Base-by-base conservation (phyloP, 495 filamentous ascomycete genomes). In the Trypethelium eluteriae region DNA sequence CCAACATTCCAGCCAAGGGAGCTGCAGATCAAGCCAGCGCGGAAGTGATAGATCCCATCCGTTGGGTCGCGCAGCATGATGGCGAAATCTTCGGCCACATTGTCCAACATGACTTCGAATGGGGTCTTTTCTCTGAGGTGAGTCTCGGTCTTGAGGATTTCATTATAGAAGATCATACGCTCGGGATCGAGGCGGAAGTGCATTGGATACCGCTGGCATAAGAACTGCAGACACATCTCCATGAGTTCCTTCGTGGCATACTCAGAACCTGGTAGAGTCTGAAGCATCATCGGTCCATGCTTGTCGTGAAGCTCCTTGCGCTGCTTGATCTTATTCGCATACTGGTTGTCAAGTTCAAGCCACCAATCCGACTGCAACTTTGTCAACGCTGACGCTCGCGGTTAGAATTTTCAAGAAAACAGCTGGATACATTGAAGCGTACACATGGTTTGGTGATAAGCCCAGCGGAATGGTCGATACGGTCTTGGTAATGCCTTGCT, bases 391-490 rank as follows among this genome's bases (percentile, higher is more conserved):
- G 67, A 34, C 56, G 11, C 2, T 32, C 32, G 65, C 57, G 56
- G 66, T 76, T 62, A 76, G 72, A 44, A 39, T 38, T 14, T 53
- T n/a, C 5, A 7, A 53, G 10, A 66, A 14, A 25, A 63, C 2
- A 39, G 7, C 32, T 35, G 3, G 11, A 50, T 53, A 57, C 11
- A 25, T 18, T 12, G 41, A 6, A 36, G 81, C 87, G 67, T 84
- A 95, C 92, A 90, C 92, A 96, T 96, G 0, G 92, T 95, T 75
- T 96, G 92, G 74, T 94, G 89, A 74, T 96, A 96, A 0, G 81
- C 76, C 92, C 92, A 96, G 73, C 92, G 78, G 61, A 96, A 92
- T 0, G 92, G 92, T 38, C 92, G 81, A 68, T 78, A 80, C 38
- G 78, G 78, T 62, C 78, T 74, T 36, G 77, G 73, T 32, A 67